Evolutionary conservation across 345 rosid species (phyloP), one percentile per base, ranked within the genome.

Genomic region (Rhizophora mangle): DNA sequence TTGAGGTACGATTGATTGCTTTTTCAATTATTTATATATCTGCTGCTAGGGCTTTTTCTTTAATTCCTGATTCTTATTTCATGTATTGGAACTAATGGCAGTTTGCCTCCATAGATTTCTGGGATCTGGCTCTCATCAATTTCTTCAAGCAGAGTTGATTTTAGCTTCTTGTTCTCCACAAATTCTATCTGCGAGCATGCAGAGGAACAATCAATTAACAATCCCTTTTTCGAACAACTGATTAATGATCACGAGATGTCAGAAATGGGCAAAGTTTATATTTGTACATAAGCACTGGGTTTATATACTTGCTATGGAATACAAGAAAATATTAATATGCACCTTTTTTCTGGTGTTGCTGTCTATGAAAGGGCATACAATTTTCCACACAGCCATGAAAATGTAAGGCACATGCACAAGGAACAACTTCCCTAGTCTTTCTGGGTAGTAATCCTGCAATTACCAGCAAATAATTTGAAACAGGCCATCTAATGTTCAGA

Each of bases 61-160:
- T 34, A 8, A 34, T 1, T 34, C 4, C 3, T 30, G 30, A 1
- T 4, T 34, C 56, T 26, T 67, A 34, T 57, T 2, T 71, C 31
- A 1, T 34, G 62, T 5, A 73, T 67, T 13, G 76, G 71, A 67
- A 67, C 55, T 53, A 73, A 15, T n/a, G 76, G 63, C 72, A 72
- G 58, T 37, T 76, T 49, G 60, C 86, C 88, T 36, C 83, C 85
- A 27, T 80, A 85, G 36, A 46, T 74, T n/a, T 78, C 77, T 11
- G 86, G 86, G n/a, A 85, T 68, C 72, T 82, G 88, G 72, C 80
- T 80, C 63, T 85, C 82, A 2, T 85, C 88, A 15, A 85, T 85
- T 18, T 80, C 84, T 74, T 82, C 83, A 21, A 76, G 56, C n/a
- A 85, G 77, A 31, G 83, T 76, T 46, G 86, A 76, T 66, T 76